Base-by-base conservation (phyloP, 352 stramenopile genomes). In the Sclerospora graminicola region DNA sequence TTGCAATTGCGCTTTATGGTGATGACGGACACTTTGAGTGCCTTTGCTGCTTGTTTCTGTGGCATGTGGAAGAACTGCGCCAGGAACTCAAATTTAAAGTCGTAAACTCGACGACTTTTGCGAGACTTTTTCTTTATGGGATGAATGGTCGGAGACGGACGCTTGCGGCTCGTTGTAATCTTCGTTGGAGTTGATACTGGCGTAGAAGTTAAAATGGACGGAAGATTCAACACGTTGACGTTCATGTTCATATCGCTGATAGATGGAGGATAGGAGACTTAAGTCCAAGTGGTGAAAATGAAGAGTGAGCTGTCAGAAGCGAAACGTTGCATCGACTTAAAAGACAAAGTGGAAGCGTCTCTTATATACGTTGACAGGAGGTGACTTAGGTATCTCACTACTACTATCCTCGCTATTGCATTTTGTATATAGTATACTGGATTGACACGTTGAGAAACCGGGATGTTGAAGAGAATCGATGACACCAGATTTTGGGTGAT, bases 381-480 rank as follows among this genome's bases (percentile, higher is more conserved):
- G 33, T 27, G 54, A 54, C 29, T 21, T 48, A 4, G 26, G 31
- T 30, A 51, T 61, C 51, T 61, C 56, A 63, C 54, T 55, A 63
- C 43, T 45, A 59, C 43, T 58, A n/a, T 62, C 21, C 18, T 26
- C 9, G 16, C 40, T 40, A 28, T 20, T 31, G 23, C 14, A 5
- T 28, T 34, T 14, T 44, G 19, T 8, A 21, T 28, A 15, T 21
- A 13, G 27, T 18, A n/a, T n/a, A n/a, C n/a, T n/a, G 35, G 35
- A 27, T 34, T 26, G 24, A 35, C 38, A 33, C 24, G 27, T 33
- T 33, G 41, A 48, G 41, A 54, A 43, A 54, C 38, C 43, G 30
- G 21, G 20, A 29, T 40, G 18, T 61, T 66, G 52, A 66, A 62
- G 51, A 31, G 11, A 49, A 61, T 51, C 62, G 57, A 66, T 66